These are phyloP conservation scores for Penstemon davidsonii DNA, from an alignment of 257 asterid species.

Conservation along the genomic window DNA sequence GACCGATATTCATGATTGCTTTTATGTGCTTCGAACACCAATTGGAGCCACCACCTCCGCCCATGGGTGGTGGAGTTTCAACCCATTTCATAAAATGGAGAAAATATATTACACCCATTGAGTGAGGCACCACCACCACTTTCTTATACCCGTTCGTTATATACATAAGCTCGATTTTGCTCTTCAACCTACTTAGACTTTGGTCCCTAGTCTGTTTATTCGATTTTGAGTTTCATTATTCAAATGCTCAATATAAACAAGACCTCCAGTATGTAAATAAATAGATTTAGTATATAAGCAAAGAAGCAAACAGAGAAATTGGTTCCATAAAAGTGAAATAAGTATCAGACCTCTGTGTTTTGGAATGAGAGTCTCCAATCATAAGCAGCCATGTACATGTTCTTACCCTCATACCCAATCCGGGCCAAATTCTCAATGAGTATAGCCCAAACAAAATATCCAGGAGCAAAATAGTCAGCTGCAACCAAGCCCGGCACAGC, in stretches of 20 bases:
- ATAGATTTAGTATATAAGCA: neutral
- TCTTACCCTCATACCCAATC: conserved; percentile 88
- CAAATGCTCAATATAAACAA: too few species aligned
- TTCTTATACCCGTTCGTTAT: conserved; percentile 64
- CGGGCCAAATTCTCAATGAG: conserved; percentile 88
- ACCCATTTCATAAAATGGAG: conserved; percentile 95
- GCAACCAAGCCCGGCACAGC: conserved; percentile 86
- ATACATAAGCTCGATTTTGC: conserved; percentile 88
- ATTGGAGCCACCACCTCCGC: conserved; percentile 79
- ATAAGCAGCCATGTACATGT: conserved; percentile 90
- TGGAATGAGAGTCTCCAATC: conserved; percentile 95
- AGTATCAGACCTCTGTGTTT: conserved; percentile 66
- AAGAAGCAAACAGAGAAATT: too few species aligned
- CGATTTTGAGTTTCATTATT: conserved; percentile 4
- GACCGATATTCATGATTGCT: conserved; percentile 75
- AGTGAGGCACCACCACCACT: conserved; percentile 96
- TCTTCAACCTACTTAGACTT: conserved; percentile 77
- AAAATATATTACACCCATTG: conserved; percentile 87
- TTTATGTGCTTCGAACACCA: conserved; percentile 94
- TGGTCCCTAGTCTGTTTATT: conserved; percentile 75
- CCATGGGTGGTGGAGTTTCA: conserved; percentile 71
- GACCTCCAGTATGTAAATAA: too few species aligned
- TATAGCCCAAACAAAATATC: conserved; percentile 90
- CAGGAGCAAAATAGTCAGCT: conserved; percentile 92
- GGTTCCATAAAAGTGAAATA: too few species aligned